Base-by-base conservation (phyloP, 495 filamentous ascomycete genomes). In the Podospora appendiculata region DNA sequence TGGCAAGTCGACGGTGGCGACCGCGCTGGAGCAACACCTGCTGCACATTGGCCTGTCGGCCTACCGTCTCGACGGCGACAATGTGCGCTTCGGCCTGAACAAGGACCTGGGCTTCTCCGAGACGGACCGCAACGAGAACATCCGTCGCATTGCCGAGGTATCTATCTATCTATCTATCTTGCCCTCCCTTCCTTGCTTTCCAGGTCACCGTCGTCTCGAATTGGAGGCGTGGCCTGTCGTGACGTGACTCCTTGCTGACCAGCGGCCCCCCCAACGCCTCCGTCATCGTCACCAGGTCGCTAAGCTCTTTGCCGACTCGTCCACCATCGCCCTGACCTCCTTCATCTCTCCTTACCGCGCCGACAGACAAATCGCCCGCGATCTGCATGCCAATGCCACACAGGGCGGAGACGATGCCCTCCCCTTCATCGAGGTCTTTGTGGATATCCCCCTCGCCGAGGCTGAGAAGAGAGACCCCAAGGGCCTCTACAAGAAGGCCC, bases 401-500 rank as follows among this genome's bases (percentile, higher is more conserved):
- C 69, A 75, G 47, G 60, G 55, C 8, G 66, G 63, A 42, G 77
- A 86, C 67, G 67, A 77, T 59, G 73, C 67, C 10, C 76, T 97
- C 54, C 83, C 90, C 2, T 98, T 98, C 69, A 82, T 98, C 55
- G 93, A 98, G 68, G 87, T 96, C 16, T 92, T 82, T 60, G 81
- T 98, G 45, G 90, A 98, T 65, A 79, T 96, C 10, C 83, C 89
- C 4, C 72, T 97, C 51, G 87, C 86, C 66, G 86, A 88, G 36
- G 93, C 94, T n/a, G 94, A 98, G 79, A 69, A 86, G 75, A 78
- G 93, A 53, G 93, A 98, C 66, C 93, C 93, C 19, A 98, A 98
- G 80, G 94, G 92, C 8, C 68, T 98, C 51, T 98, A 98, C 66
- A 94, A 94, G 81, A 95, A 95, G 81, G 93, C 93, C 6, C 76